phyloP scores from a whole-genome alignment of 73 alveolate genomes.

The Diophrys sp. region DNA sequence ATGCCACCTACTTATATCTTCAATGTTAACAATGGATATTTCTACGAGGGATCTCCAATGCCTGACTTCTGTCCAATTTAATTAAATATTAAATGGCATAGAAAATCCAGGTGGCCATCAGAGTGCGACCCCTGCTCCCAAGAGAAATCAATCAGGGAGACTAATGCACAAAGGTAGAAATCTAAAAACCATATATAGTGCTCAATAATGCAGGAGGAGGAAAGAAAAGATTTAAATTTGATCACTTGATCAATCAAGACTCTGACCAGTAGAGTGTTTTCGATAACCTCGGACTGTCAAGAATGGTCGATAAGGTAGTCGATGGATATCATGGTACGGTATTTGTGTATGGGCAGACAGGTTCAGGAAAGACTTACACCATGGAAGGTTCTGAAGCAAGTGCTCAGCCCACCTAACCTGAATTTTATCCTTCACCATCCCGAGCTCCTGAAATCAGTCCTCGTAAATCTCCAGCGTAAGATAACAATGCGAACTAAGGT shows the following conservation, averaged over 20 bases:
- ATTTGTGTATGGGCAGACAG: constrained; percentile 49
- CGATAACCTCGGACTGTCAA: constrained; percentile 11
- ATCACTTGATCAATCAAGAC: constrained; percentile 10
- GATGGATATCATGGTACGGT: constrained; percentile 50
- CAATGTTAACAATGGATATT: too few species aligned
- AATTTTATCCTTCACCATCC: too few species aligned
- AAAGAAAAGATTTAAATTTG: constrained; percentile 34
- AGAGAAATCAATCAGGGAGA: constrained; percentile 53
- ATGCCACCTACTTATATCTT: too few species aligned
- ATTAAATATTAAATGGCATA: too few species aligned
- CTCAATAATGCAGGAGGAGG: neutral
- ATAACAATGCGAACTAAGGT: too few species aligned
- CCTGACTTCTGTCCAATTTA: too few species aligned
- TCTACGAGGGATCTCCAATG: too few species aligned
- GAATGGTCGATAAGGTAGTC: neutral
- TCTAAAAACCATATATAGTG: too few species aligned
- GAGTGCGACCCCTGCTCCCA: constrained; percentile 68
- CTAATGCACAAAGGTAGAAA: constrained; percentile 10
- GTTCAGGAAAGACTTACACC: constrained; percentile 57
- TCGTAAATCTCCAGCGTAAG: too few species aligned
- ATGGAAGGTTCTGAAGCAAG: too few species aligned
- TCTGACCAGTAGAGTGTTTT: constrained; percentile 29
- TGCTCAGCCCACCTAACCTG: too few species aligned
- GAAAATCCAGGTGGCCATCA: constrained; percentile 65
- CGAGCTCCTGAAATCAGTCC: too few species aligned